Evolutionary conservation across 2,329 filamentous ascomycete genomes (phyloP), one percentile per base, ranked within the genome.

Genomic region (Dactylellina leptospora): DNA sequence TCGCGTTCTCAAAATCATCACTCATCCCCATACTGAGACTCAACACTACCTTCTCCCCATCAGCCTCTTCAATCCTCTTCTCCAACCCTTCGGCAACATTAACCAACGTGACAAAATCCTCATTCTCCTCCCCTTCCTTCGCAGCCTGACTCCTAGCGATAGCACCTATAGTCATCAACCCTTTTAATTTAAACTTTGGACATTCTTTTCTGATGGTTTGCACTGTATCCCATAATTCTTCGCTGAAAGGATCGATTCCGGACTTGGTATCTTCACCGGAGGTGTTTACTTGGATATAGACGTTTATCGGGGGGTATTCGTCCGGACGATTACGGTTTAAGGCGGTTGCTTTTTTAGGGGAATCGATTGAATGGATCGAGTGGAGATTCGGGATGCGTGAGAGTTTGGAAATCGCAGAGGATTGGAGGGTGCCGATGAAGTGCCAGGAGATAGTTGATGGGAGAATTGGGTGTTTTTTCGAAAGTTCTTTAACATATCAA

Each of bases 201-300:
- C 92, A 96, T 36, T 86, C 83, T 3, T 88, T 83, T 9, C 85
- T 79, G 56, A 99, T 86, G 77, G 36, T 55, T 5, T 9, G 8
- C 2, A 68, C 20, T 3, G 56, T 50, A 8, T 66, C 61, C 55
- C 55, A 66, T 2, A 73, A 25, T n/a, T 68, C 69, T 10, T 68
- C 69, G 11, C 61, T 55, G 22, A 23, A 25, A 5, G 69, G 69
- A 30, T 59, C 48, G 10, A 73, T 18, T 9, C 69, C 69, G 0
- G 68, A 55, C 13, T 64, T 53, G 1, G 63, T 59, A 23, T 51
- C 51, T 22, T 55, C 61, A 53, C 75, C 92, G 0, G 91, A 96
- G 0, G 95, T 99, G 81, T 99, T 99, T 76, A 99, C 88, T 81
- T 99, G 95, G 16, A 99, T 88, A 82, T 95, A 92, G 27, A 99